Base-by-base conservation (phyloP, 768 basidiomycete species). In the Grammothele lineata region DNA sequence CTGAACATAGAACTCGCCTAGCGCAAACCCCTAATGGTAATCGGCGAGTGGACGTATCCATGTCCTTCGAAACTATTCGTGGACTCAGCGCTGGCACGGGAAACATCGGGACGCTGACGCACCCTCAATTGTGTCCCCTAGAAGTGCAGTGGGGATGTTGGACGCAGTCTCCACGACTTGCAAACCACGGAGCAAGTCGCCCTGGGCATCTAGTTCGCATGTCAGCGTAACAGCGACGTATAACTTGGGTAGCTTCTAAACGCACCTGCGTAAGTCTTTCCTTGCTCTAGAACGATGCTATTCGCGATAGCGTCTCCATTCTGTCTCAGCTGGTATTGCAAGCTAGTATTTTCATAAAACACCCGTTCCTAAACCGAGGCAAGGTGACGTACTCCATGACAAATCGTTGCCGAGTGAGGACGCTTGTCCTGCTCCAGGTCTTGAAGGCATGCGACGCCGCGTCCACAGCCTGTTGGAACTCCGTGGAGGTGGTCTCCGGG, bases 121-220 rank as follows among this genome's bases (percentile, higher is more conserved):
- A 88, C 94, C 89, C 75, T 98, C 95, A 37, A 96, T 69, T 63
- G 93, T 92, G 48, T 95, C 89, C 2, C 91, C 94, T 18, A 95
- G 70, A n/a, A 97, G 68, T 10, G 80, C 86, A 0, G 83, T 84
- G 0, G 95, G 91, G 55, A 92, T 84, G 24, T 83, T 85, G 41
- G 81, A 76, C 15, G 92, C 85, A 12, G 78, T 81, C 64, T 91
- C 87, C 4, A 87, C 87, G 1, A 92, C 90, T 66, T 97, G 93
- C 25, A 95, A 72, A 22, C 94, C 94, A 22, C 95, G 87, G 11
- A 92, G 78, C 30, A 99, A 77, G 65, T 99, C 95, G 0, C 95
- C 95, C 54, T 92, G 91, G 0, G 95, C 95, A 68, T 99, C 95
- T 87, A 54, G 21, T 43, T 12, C 21, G 17, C 22, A 42, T 50